phyloP scores from a whole-genome alignment of 768 basidiomycete genomes.

The Tylopilus cervinicoccineus region DNA sequence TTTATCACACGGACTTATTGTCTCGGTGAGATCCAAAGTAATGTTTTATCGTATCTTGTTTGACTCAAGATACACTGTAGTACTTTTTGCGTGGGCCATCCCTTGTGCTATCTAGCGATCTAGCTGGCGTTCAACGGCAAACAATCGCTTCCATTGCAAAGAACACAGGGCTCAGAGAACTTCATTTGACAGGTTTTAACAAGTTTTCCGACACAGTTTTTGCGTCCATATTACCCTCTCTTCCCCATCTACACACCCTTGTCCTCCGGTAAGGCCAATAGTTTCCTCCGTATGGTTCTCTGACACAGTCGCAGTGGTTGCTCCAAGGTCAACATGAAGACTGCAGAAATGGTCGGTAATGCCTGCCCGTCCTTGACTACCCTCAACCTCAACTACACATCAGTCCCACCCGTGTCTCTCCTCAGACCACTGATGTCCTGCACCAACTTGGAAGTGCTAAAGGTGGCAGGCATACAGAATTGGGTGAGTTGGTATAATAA shows the following conservation, averaged over 20 bases:
- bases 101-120: conserved; percentile 42
- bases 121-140: conserved; percentile 49
- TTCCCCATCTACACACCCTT: conserved; percentile 44
- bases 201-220: conserved; percentile 51
- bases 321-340: conserved; percentile 49
- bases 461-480: conserved; percentile 57
- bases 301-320: conserved; percentile 46
- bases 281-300: conserved; percentile 6
- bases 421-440: conserved; percentile 38
- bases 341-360: conserved; percentile 40
- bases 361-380: conserved; percentile 41
- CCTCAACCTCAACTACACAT: conserved; percentile 61
- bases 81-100: conserved; percentile 55
- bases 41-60: background rate
- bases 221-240: conserved; percentile 43
- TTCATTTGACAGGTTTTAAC: conserved; percentile 49
- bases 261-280: conserved; percentile 47
- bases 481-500: conserved; percentile 44
- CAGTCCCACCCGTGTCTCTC: conserved; percentile 46
- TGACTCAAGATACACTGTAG: conserved; percentile 28
- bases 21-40: conserved; percentile 38
- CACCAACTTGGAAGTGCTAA: conserved; percentile 47
- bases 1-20: conserved; percentile 52
- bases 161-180: conserved; percentile 35
- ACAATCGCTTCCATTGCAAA: conserved; percentile 45